A percentile compares a stretch with the other conserved stretches of the same genome.
Evolutionary conservation across 768 basidiomycete genomes (phyloP).

Genomic region (Lactarius trivialis): DNA sequence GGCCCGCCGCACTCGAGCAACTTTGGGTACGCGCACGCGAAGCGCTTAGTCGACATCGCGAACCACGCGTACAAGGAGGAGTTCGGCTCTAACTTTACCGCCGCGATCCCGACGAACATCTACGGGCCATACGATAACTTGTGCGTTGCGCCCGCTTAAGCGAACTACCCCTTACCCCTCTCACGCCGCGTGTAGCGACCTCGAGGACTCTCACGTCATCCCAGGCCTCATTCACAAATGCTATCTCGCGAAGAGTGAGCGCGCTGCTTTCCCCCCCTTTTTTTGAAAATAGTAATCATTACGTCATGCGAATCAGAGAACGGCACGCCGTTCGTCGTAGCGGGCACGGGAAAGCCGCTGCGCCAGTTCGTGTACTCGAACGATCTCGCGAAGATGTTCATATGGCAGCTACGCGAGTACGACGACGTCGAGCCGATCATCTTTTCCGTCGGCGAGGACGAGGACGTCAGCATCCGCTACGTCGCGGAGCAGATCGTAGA

Average conservation of each 20-base stretch:
- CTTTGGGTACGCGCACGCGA: slow-evolving; percentile 94
- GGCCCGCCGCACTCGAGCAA: slow-evolving; percentile 91
- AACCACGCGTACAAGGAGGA: slow-evolving; percentile 97
- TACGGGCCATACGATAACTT: slow-evolving; percentile 94
- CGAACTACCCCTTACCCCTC: not conserved
- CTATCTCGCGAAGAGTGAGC: slow-evolving; percentile 77
- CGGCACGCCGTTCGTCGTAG: slow-evolving; percentile 74
- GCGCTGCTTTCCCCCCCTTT: not conserved
- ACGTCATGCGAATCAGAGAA: slow-evolving; percentile 48
- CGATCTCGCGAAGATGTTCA: slow-evolving; percentile 91
- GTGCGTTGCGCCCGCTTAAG: slow-evolving; percentile 35
- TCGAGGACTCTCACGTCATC: slow-evolving; percentile 89
- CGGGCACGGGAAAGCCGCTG: slow-evolving; percentile 86
- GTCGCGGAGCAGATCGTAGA: slow-evolving; percentile 85
- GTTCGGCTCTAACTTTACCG: slow-evolving; percentile 92
- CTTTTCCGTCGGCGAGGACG: slow-evolving; percentile 84
- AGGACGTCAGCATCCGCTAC: slow-evolving; percentile 87
- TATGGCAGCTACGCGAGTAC: slow-evolving; percentile 88
- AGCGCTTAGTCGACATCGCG: slow-evolving; percentile 90
- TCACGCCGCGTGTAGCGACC: slow-evolving; percentile 44
- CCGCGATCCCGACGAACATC: slow-evolving; percentile 95
- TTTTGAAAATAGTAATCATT: not conserved
- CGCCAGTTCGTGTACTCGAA: slow-evolving; percentile 96
- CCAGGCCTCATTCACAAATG: slow-evolving; percentile 91
- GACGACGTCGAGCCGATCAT: slow-evolving; percentile 91